Evolutionary conservation across 2,329 filamentous ascomycete genomes (phyloP), one percentile per base, ranked within the genome.

Genomic region (Monilinia aucupariae): DNA sequence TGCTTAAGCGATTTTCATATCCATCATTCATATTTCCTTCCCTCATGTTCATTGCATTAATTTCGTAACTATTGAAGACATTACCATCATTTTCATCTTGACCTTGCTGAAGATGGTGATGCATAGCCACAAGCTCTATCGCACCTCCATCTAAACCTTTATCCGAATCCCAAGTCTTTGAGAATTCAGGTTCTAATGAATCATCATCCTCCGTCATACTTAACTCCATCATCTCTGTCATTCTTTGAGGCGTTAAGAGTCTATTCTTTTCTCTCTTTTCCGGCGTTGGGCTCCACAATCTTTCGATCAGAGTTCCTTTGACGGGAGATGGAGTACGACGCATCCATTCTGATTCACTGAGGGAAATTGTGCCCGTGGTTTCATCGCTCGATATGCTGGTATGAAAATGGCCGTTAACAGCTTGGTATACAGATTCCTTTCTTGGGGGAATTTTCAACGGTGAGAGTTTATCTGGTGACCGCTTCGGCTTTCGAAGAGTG

Each of bases 271-370:
- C 61, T 43, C 37, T 58, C 17, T 41, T 43, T 25, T 58, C 52
- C 6, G 43, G 25, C 8, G 47, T 34, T 15, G 64, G 62, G 37
- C 60, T 67, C 53, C 63, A 61, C 1, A 65, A 15, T 41, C 41
- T 56, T 39, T 47, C 55, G 13, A 61, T 30, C 12, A 56, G 32
- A 50, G 27, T 48, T 13, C 55, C 43, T 45, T 55, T 60, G 6
- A 58, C 34, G 3, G 68, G 68, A 22, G 67, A 68, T 5, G 68
- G 69, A 1, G 69, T 68, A 37, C 65, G 64, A 39, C 65, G 65
- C 69, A 71, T 69, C 69, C 69, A 71, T 43, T 71, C 68, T 2
- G 68, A 67, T 53, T 71, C 69, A 7, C 67, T 67, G 5, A 70
- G 43, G 3, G 68, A 66, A 13, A 69, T n/a, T 13, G 65, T 64